Conservation (phyloP, 176 grass and related monocot genomes). For the Oryza rufipogon region DNA sequence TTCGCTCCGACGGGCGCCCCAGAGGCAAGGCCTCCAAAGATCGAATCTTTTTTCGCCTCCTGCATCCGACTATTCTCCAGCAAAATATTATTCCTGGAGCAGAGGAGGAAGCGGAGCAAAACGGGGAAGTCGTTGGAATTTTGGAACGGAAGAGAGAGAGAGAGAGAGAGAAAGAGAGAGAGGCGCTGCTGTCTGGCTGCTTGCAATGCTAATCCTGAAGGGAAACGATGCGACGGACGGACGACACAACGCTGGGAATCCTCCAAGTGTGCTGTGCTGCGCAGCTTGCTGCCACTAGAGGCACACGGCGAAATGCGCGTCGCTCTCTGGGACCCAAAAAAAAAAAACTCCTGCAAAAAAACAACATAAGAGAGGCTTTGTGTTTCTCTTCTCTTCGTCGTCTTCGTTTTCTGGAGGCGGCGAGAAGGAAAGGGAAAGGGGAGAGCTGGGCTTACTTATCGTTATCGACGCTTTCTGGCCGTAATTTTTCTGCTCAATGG, state of each 20-base stretch:
- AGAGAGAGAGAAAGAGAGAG: constrained; percentile 11
- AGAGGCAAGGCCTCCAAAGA: constrained; percentile 10
- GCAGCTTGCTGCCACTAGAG: neutral
- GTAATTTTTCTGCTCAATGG: too few relatives aligned
- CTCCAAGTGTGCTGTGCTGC: neutral
- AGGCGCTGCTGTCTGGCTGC: neutral
- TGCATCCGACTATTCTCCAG: neutral
- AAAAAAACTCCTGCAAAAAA: neutral
- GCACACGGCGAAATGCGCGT: neutral
- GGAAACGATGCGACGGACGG: neutral
- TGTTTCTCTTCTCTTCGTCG: neutral
- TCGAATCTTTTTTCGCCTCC: neutral
- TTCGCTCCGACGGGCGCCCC: neutral
- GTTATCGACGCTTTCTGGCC: too few relatives aligned
- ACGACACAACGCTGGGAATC: neutral
- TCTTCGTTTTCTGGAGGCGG: neutral
- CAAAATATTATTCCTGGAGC: constrained; percentile 34
- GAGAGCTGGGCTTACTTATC: too few relatives aligned
- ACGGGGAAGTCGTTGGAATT: constrained; percentile 21
- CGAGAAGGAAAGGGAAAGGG: neutral
- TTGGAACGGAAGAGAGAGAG: neutral
- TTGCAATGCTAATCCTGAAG: neutral
- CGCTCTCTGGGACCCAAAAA: neutral
- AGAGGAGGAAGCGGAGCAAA: constrained; percentile 41
- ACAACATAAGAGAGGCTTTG: neutral